Evolutionary conservation across 352 stramenopile genomes (phyloP), one percentile per base, ranked within the genome.

Genomic region (Vaucheria bursata): DNA sequence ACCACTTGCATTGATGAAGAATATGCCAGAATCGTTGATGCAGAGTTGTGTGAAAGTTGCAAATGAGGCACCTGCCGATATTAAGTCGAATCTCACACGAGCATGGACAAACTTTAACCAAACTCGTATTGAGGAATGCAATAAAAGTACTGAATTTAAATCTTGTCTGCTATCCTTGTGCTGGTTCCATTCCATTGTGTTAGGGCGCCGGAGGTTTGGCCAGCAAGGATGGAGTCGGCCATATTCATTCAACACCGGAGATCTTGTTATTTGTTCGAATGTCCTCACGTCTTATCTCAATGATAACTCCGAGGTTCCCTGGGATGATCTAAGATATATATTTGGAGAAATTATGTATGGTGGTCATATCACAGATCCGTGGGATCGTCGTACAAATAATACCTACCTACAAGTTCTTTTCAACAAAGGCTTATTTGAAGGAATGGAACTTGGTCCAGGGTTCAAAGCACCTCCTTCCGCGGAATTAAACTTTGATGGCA

Each of bases 291-390:
- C 88, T 71, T 97, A 97, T 82, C 80, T 97, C 75, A 91, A 97
- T 86, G 93, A 93, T 84, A 96, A 95, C 75, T 80, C 84, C 2
- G 87, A 82, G 53, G 90, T 97, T 65, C 92, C 92, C 7, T 97
- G 92, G 92, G 92, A 97, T 83, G 93, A 97, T 85, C 79, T 97
- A 1, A 90, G 93, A 8, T 97, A 97, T 80, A 90, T 97, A 52
- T 97, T 97, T 80, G 93, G 93, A 35, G 92, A 97, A 84, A 97
- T 97, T 85, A 97, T 97, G 93, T 97, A 97, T 85, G 93, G 93
- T 37, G 93, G 93, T 5, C 92, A 97, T 79, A 97, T 97, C 75
- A 97, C 93, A 6, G 92, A 97, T 75, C 90, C 92, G 5, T 97
- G 93, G 93, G 93, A 97, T 85, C 90, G 92, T 35, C 89, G 93